Conservation (phyloP, 2,329 filamentous ascomycete genomes). For the Aureobasidium leucospermi region DNA sequence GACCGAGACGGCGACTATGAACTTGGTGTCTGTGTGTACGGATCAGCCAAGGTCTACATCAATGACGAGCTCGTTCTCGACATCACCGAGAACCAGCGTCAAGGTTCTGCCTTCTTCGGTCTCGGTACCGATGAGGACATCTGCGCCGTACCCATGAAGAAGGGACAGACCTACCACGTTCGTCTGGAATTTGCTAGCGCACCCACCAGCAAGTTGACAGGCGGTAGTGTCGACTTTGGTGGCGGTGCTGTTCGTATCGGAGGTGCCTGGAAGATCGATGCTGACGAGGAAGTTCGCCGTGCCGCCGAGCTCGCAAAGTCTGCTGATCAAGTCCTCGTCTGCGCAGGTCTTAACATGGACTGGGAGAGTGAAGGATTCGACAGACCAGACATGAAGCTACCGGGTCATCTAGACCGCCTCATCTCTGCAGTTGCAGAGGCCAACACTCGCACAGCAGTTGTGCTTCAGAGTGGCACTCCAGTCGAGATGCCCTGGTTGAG, state of each 20-base stretch:
- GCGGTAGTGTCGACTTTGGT: conserved; percentile 59
- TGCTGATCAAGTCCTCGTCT: conserved; percentile 70
- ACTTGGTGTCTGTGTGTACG: conserved; percentile 58
- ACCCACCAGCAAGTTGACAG: conserved; percentile 55
- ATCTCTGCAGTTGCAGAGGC: conserved; percentile 58
- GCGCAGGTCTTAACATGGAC: conserved; percentile 68
- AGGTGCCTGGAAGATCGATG: conserved; percentile 46
- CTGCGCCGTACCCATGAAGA: conserved; percentile 50
- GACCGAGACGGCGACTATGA: conserved; percentile 56
- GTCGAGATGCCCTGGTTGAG: conserved; percentile 64
- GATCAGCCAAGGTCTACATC: conserved; percentile 58
- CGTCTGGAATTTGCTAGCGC: conserved; percentile 56
- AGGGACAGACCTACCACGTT: conserved; percentile 52
- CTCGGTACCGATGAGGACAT: conserved; percentile 57
- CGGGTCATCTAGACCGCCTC: conserved; percentile 55
- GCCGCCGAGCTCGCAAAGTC: conserved; percentile 61
- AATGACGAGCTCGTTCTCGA: conserved; percentile 55
- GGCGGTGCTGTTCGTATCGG: conserved; percentile 58
- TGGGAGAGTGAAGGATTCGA: conserved; percentile 70
- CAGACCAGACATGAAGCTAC: conserved; percentile 53
- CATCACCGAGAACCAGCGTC: conserved; percentile 51
- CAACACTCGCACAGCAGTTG: conserved; percentile 63
- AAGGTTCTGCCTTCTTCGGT: conserved; percentile 59
- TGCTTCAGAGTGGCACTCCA: conserved; percentile 72
- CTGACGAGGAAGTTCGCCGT: conserved; percentile 57